Evolutionary conservation across 2,329 filamentous ascomycete species (phyloP).

Genomic region (Aspergillus nomiae): DNA sequence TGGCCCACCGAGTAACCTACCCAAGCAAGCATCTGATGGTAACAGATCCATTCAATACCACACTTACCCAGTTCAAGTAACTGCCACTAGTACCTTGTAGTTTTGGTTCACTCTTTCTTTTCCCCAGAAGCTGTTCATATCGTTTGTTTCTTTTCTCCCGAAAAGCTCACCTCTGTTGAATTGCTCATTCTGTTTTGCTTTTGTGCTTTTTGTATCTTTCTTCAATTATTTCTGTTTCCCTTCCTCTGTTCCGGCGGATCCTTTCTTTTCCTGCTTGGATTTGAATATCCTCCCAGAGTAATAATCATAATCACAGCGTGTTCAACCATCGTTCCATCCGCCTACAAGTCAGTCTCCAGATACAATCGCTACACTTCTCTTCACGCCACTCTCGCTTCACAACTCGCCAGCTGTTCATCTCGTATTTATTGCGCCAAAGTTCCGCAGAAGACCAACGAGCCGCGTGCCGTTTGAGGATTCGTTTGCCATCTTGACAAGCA

Average conservation of each 20-base stretch:
- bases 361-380: background rate
- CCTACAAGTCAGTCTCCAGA: background rate
- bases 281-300: background rate
- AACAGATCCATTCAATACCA: slow-evolving; percentile 9
- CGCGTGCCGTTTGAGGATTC: background rate
- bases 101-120: background rate
- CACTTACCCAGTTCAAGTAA: slow-evolving; percentile 13
- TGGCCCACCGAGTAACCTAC: background rate
- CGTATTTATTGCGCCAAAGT: background rate
- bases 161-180: background rate
- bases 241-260: background rate
- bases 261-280: background rate
- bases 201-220: background rate
- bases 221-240: background rate
- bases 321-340: background rate
- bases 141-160: slow-evolving; percentile 1
- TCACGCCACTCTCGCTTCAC: slow-evolving; percentile 14
- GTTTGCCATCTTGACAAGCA: slow-evolving; percentile 8
- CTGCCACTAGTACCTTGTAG: background rate
- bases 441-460: background rate
- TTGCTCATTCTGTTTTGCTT: background rate
- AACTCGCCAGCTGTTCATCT: slow-evolving; percentile 1
- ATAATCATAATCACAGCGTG: background rate
- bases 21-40: slow-evolving; percentile 1
- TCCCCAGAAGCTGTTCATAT: slow-evolving; percentile 6